phyloP scores from a whole-genome alignment of 116 monocot genomes.

The Posidonia oceanica region DNA sequence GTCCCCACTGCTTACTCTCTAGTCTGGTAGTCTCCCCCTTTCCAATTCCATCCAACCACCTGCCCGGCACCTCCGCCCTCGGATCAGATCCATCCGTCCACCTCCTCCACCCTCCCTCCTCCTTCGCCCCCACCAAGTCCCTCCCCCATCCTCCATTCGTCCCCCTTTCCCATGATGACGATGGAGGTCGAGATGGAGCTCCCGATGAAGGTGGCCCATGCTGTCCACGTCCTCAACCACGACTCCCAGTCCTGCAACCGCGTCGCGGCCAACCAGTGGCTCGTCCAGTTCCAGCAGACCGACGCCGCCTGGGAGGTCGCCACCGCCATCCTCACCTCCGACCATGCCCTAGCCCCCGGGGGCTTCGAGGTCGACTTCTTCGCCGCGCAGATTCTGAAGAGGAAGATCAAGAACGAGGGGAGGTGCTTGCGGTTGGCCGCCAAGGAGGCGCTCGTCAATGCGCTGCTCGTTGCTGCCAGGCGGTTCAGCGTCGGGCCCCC shows the following conservation, averaged over 20 bases:
- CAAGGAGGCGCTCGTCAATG: slow-evolving; percentile 63
- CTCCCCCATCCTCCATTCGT: background rate
- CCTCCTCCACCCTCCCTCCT: no score
- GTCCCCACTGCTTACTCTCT: no score
- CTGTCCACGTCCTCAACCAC: slow-evolving; percentile 90
- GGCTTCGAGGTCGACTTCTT: slow-evolving; percentile 89
- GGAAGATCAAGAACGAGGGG: slow-evolving; percentile 88
- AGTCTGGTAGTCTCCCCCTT: background rate
- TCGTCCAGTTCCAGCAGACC: slow-evolving; percentile 78
- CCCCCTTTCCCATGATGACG: background rate
- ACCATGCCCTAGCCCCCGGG: slow-evolving; percentile 5
- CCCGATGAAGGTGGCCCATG: slow-evolving; percentile 46
- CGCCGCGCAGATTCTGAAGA: slow-evolving; percentile 86
- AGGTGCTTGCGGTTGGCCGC: slow-evolving; percentile 24
- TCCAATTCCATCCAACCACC: background rate
- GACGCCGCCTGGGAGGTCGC: slow-evolving; percentile 78
- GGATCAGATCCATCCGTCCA: background rate
- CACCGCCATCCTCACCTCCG: slow-evolving; percentile 56
- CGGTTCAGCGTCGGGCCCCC: slow-evolving; percentile 71
- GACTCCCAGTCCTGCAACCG: slow-evolving; percentile 59
- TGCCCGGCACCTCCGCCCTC: background rate
- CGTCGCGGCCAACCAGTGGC: slow-evolving; percentile 92
- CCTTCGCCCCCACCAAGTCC: background rate
- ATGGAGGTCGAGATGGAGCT: slow-evolving; percentile 10
- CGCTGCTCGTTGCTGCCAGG: slow-evolving; percentile 58